Conservation (phyloP, 2,329 filamentous ascomycete genomes). For the Neodidymelliopsis sp. region DNA sequence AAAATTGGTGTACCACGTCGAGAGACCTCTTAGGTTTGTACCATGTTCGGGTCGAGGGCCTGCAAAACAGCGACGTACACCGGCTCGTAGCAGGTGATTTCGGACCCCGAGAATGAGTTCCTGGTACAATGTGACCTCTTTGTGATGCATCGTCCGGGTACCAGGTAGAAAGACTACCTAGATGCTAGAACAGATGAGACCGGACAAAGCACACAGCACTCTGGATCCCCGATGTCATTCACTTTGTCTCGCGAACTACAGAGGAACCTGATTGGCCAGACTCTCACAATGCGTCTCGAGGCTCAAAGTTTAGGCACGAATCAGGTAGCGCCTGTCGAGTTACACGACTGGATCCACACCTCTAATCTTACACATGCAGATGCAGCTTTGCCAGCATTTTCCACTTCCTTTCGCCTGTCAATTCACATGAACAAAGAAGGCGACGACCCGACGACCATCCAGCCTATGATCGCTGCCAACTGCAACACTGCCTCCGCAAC, state of each 20-base stretch:
- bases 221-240: background rate
- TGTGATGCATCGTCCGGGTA: background rate
- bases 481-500: background rate
- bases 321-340: constrained; percentile 14
- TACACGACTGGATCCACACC: constrained; percentile 9
- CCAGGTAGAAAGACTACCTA: background rate
- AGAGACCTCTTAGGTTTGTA: background rate
- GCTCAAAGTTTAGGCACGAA: constrained; percentile 4
- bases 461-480: background rate
- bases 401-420: background rate
- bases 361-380: constrained; percentile 9
- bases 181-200: background rate
- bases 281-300: background rate
- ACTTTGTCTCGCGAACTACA: background rate
- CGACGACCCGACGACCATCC: background rate
- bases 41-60: background rate
- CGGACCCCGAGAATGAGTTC: background rate
- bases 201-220: background rate
- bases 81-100: background rate
- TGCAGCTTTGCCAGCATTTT: constrained; percentile 8
- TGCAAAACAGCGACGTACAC: constrained; percentile 1
- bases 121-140: constrained; percentile 6
- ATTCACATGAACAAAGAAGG: constrained; percentile 7
- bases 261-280: too few species aligned
- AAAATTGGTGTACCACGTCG: background rate